These are phyloP conservation scores for Inosperma sp. DNA, from an alignment of 768 basidiomycete genomes.

Conservation along the genomic window DNA sequence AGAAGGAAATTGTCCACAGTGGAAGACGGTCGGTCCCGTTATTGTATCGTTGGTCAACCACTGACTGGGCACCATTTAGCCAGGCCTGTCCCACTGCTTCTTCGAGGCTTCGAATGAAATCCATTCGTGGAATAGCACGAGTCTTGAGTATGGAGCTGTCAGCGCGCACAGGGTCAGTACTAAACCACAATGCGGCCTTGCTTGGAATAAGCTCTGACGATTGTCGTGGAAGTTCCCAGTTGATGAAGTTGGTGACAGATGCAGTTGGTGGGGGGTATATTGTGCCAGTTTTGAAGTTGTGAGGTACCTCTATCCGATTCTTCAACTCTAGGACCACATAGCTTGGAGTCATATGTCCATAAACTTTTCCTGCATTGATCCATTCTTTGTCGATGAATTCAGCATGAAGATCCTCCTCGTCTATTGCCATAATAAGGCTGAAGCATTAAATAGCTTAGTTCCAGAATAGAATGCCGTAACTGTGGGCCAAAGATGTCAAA, in stretches of 20 bases:
- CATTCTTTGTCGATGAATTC: background rate
- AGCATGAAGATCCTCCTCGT: background rate
- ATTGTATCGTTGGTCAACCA: slow-evolving; percentile 9
- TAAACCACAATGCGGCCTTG: background rate
- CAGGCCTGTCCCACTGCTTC: slow-evolving; percentile 2
- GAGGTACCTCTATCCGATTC: slow-evolving; percentile 9
- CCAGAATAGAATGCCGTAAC: too few species aligned
- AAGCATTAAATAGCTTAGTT: too few species aligned
- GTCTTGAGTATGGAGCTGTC: background rate
- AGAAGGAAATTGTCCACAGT: slow-evolving; percentile 7
- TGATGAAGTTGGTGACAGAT: background rate
- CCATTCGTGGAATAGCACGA: background rate
- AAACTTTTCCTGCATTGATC: background rate
- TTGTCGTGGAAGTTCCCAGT: background rate
- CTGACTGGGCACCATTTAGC: slow-evolving; percentile 12
- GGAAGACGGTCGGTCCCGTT: slow-evolving; percentile 9
- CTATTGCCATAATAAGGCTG: too few species aligned
- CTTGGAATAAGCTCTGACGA: slow-evolving; percentile 1
- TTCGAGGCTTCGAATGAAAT: background rate
- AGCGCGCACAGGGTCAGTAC: background rate
- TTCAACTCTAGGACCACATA: slow-evolving; percentile 10
- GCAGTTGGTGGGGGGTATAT: background rate
- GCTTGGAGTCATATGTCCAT: background rate
- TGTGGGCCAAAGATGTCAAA: too few species aligned
- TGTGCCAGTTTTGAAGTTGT: background rate